phyloP scores from a whole-genome alignment of 2,329 filamentous ascomycete genomes.

The Aspergillus melleus region DNA sequence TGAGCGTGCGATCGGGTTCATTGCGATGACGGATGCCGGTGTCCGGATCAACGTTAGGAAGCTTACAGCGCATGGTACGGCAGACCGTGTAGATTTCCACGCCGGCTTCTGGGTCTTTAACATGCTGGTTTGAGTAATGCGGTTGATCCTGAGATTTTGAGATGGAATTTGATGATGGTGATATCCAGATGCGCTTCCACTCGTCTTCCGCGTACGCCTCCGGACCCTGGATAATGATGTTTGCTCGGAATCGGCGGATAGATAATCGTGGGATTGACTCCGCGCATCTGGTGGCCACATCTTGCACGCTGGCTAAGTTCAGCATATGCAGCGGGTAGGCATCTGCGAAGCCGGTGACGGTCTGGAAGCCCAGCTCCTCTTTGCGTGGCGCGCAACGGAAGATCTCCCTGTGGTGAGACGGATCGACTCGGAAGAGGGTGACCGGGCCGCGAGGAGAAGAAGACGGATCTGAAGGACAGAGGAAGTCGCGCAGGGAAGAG shows the following conservation, averaged over 20 bases:
- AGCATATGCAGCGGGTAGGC: conserved; percentile 60
- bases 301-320: conserved; percentile 54
- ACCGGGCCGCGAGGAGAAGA: conserved; percentile 43
- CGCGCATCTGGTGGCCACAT: conserved; percentile 48
- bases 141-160: background rate
- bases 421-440: conserved; percentile 55
- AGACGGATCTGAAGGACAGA: conserved; percentile 27
- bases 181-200: conserved; percentile 53
- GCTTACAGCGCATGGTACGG: conserved; percentile 58
- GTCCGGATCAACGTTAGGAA: conserved; percentile 60
- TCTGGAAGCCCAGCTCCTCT: conserved; percentile 53
- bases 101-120: conserved; percentile 24
- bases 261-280: conserved; percentile 45
- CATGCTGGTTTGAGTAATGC: background rate
- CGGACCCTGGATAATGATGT: conserved; percentile 57
- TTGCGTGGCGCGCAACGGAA: conserved; percentile 55
- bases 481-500: conserved; percentile 50
- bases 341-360: conserved; percentile 57
- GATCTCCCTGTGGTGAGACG: conserved; percentile 48
- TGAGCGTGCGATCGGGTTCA: conserved; percentile 53
- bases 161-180: background rate
- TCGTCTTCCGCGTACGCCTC: conserved; percentile 56
- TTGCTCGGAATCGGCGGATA: conserved; percentile 58
- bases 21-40: conserved; percentile 50
- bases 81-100: conserved; percentile 51